A percentile compares a stretch with the other conserved stretches of the same genome.
Evolutionary conservation across 208 protist species (phyloP).

Genomic region (Wallacemonas sp.): DNA sequence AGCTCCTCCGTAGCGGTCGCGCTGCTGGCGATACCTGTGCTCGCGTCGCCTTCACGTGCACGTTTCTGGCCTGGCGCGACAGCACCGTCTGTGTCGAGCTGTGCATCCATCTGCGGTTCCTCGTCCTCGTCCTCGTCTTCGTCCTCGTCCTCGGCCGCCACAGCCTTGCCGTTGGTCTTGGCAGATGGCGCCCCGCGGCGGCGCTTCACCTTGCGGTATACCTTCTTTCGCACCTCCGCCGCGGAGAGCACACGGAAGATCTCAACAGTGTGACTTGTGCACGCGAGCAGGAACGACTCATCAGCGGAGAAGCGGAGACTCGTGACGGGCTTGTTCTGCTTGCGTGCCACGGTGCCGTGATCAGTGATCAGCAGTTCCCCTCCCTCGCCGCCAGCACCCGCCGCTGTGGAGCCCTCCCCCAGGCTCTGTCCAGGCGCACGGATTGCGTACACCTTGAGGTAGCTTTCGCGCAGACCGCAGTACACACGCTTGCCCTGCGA

Average conservation of each 20-base stretch:
- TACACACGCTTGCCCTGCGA: slow-evolving; percentile 61
- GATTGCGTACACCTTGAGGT: slow-evolving; percentile 84
- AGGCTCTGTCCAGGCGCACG: neutral
- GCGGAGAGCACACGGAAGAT: slow-evolving; percentile 70
- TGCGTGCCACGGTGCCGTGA: slow-evolving; percentile 72
- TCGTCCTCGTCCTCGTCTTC: slow-evolving; percentile 11
- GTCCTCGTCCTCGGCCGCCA: slow-evolving; percentile 17
- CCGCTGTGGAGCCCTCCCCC: neutral
- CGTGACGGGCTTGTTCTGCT: slow-evolving; percentile 83
- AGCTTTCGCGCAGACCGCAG: slow-evolving; percentile 86
- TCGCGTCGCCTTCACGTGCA: slow-evolving; percentile 21
- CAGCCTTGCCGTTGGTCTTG: neutral
- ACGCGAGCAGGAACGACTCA: slow-evolving; percentile 68
- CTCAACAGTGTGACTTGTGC: slow-evolving; percentile 86
- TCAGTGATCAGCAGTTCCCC: slow-evolving; percentile 28
- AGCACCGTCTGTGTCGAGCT: slow-evolving; percentile 6
- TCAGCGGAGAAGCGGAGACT: slow-evolving; percentile 65
- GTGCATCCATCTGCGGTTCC: too few species aligned
- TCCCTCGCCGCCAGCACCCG: neutral
- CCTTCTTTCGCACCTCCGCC: slow-evolving; percentile 75
- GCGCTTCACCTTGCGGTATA: slow-evolving; percentile 73
- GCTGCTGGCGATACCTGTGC: neutral
- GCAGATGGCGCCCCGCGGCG: slow-evolving; percentile 19
- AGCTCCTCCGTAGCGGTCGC: slow-evolving; percentile 73
- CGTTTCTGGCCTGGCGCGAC: slow-evolving; percentile 8